A percentile compares a stretch with the other conserved stretches of the same genome.
Conservation (phyloP, 75 land plant genomes). For the Pseudotsuga menziesii region DNA sequence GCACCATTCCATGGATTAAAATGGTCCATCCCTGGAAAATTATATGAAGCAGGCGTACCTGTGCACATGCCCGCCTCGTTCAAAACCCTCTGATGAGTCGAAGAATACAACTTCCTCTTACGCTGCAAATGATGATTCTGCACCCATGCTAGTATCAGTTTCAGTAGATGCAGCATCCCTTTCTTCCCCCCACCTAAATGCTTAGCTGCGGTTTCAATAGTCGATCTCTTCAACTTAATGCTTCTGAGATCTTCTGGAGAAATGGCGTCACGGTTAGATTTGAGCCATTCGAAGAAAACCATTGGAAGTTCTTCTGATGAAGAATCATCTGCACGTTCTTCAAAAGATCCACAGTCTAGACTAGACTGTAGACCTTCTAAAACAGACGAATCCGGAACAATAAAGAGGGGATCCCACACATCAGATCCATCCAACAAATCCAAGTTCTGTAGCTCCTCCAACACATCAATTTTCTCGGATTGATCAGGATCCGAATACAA, state of each 20-base stretch:
- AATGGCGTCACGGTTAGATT: conserved; percentile 50
- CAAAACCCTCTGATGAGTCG: neutral
- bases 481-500: neutral
- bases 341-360: neutral
- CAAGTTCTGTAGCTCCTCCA: conserved; percentile 8
- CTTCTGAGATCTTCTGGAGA: conserved; percentile 67
- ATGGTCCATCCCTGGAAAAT: neutral
- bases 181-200: conserved; percentile 63
- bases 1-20: conserved; percentile 3
- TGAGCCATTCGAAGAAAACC: conserved; percentile 73
- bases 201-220: conserved; percentile 59
- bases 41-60: neutral
- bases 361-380: neutral
- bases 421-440: conserved; percentile 8
- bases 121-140: conserved; percentile 56
- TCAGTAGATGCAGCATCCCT: conserved; percentile 60
- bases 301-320: conserved; percentile 39
- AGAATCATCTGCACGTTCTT: conserved; percentile 2
- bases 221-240: conserved; percentile 64
- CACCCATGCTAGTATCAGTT: conserved; percentile 74
- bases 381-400: neutral
- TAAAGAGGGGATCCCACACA: conserved; percentile 5
- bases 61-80: neutral
- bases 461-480: conserved; percentile 3
- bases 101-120: conserved; percentile 14